phyloP scores from a whole-genome alignment of 805 yeast species.

The Kodamaea neixiangensis region DNA sequence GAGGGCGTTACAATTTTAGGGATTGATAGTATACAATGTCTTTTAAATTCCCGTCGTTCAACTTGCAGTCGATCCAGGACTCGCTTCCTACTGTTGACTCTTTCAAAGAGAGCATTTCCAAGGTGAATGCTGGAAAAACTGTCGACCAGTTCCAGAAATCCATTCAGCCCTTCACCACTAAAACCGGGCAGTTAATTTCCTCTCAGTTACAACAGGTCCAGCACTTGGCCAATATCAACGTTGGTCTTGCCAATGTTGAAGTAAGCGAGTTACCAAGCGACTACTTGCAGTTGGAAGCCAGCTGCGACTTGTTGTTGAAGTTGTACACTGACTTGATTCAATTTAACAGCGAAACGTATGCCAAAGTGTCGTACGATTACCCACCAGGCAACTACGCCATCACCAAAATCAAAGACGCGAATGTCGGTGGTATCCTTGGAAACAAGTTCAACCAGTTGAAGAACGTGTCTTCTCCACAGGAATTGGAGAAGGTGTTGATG shows the following conservation, averaged over 20 bases:
- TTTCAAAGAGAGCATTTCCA: constrained; percentile 37
- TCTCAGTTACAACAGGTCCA: constrained; percentile 59
- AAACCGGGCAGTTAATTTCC: constrained; percentile 61
- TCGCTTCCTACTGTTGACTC: constrained; percentile 42
- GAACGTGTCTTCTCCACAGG: constrained; percentile 65
- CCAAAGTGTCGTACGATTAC: constrained; percentile 75
- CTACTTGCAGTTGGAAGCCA: constrained; percentile 65
- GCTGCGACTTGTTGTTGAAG: constrained; percentile 63
- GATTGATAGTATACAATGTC: constrained; percentile 27
- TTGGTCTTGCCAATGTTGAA: constrained; percentile 46
- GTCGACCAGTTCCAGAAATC: constrained; percentile 47
- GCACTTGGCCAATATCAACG: constrained; percentile 29
- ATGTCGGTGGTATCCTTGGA: constrained; percentile 58
- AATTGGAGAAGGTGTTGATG: constrained; percentile 58
- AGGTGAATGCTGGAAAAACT: constrained; percentile 40
- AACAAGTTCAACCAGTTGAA: constrained; percentile 60
- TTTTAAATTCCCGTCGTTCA: constrained; percentile 40
- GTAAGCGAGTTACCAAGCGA: constrained; percentile 75
- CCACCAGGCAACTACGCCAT: constrained; percentile 61
- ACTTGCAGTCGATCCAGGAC: constrained; percentile 42
- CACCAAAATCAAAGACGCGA: constrained; percentile 61
- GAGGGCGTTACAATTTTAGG: neutral
- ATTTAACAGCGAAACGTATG: constrained; percentile 56
- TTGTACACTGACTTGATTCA: constrained; percentile 55
- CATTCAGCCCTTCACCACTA: constrained; percentile 55